Evolutionary conservation across 306 rosid species (phyloP), one percentile per base, ranked within the genome.

Genomic region (Urtica urens): DNA sequence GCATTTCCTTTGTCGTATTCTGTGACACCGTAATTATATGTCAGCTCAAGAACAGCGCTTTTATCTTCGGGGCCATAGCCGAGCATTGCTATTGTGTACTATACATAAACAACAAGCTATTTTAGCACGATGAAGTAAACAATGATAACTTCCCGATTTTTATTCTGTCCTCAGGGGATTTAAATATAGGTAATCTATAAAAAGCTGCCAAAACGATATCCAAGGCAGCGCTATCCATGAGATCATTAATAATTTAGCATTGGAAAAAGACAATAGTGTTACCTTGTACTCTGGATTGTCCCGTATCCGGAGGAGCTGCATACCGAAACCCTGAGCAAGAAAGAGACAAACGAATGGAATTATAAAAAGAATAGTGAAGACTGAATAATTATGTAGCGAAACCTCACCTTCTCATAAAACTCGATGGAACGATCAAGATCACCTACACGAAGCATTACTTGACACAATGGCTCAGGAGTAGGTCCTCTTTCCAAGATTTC

Each of bases 391-490:
- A 38, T 57, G 53, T 21, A 16, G 8, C 18, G 38, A 49, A 63
- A 23, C 57, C 75, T 63, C 58, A 86, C 96, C 99, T 78, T 85
- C 75, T 82, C 87, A 64, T 92, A 92, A 64, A 85, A 92, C 45
- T 78, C 60, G 40, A 86, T 73, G 66, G 99, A 92, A 49, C 86
- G 96, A 41, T 79, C 86, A 63, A 92, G 96, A 64, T 86, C 93
- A 14, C 96, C 94, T 4, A 82, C 96, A 24, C 93, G 88, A 67
- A 92, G 93, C 99, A 92, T 92, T 62, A 92, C 93, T 92, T 85
- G 83, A 58, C 87, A 85, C 57, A 92, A 58, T 38, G 99, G 96
- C 64, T 92, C 99, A 10, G 83, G 94, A 50, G 93, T 67, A 37
- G 93, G 93, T 39, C 79, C 72, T 62, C 83, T 85, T 78, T 85